These are phyloP conservation scores for Hemileia vastatrix DNA, from an alignment of 1,284 basidiomycete genomes.

Conservation along the genomic window DNA sequence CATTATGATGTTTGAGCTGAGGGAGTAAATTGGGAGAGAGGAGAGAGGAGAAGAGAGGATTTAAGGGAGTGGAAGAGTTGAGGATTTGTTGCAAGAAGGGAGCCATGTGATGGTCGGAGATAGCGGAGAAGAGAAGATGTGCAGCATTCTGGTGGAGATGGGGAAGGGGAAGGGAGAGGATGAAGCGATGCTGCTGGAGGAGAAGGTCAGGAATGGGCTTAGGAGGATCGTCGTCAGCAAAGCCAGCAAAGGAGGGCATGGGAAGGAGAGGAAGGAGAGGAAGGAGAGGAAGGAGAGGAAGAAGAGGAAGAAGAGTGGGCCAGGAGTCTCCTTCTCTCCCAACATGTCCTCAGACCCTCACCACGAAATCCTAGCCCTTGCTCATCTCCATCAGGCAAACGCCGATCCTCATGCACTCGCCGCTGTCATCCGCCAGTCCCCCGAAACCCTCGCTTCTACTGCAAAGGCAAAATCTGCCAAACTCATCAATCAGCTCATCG, in stretches of 20 bases:
- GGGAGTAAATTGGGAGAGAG: neutral
- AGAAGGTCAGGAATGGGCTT: constrained; percentile 18
- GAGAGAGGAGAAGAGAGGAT: neutral
- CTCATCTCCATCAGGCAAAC: too few relatives aligned
- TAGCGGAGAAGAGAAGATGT: constrained; percentile 51
- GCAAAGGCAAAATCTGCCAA: constrained; percentile 98
- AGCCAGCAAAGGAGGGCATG: too few relatives aligned
- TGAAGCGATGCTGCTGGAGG: constrained; percentile 48
- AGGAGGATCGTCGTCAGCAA: constrained; percentile 5
- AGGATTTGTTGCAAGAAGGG: constrained; percentile 14
- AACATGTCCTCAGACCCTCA: neutral
- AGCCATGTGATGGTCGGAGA: constrained; percentile 9
- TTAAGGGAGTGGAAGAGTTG: neutral
- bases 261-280: neutral
- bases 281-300: neutral
- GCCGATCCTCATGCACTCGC: constrained; percentile 72
- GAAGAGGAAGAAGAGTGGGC: neutral
- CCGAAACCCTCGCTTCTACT: constrained; percentile 83
- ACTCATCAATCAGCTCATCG: constrained; percentile 50
- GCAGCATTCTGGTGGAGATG: constrained; percentile 61
- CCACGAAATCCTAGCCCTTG: neutral
- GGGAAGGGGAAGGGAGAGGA: constrained; percentile 57
- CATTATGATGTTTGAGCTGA: constrained; percentile 1
- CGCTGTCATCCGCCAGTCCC: constrained; percentile 72
- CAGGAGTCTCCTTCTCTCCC: neutral